These are phyloP conservation scores for Colletotrichum lini DNA, from an alignment of 2,329 filamentous ascomycete genomes.

Conservation along the genomic window DNA sequence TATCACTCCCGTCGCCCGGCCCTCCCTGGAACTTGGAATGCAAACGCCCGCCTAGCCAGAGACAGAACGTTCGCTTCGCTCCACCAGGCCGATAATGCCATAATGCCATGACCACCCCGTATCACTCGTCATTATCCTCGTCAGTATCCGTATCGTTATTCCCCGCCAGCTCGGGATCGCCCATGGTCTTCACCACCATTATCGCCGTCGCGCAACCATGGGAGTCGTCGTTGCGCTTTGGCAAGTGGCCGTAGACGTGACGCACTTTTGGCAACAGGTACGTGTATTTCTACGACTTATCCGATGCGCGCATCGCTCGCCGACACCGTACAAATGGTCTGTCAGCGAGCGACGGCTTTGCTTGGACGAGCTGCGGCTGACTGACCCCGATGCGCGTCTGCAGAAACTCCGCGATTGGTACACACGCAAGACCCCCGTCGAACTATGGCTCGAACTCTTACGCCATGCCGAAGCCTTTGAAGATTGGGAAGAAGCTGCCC, in stretches of 20 bases:
- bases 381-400: conserved; percentile 21
- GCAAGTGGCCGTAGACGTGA: conserved; percentile 73
- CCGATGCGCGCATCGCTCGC: background rate
- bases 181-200: conserved; percentile 36
- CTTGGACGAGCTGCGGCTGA: conserved; percentile 22
- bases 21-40: conserved; percentile 35
- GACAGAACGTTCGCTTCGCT: conserved; percentile 34
- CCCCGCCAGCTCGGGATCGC: conserved; percentile 34
- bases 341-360: background rate
- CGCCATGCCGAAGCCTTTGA: conserved; percentile 80
- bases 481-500: conserved; percentile 89
- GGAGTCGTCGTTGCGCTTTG: conserved; percentile 65
- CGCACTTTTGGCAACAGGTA: conserved; percentile 75
- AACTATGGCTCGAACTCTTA: conserved; percentile 76
- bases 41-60: conserved; percentile 28
- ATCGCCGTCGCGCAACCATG: conserved; percentile 50
- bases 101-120: conserved; percentile 39
- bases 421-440: conserved; percentile 73
- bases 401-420: conserved; percentile 80
- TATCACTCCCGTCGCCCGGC: conserved; percentile 21
- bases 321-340: background rate
- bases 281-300: conserved; percentile 41
- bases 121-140: conserved; percentile 33
- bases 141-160: conserved; percentile 35
- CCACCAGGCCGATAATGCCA: conserved; percentile 31